Evolutionary conservation across 2,329 filamentous ascomycete genomes (phyloP).

Genomic region (Grosmannia huntii): DNA sequence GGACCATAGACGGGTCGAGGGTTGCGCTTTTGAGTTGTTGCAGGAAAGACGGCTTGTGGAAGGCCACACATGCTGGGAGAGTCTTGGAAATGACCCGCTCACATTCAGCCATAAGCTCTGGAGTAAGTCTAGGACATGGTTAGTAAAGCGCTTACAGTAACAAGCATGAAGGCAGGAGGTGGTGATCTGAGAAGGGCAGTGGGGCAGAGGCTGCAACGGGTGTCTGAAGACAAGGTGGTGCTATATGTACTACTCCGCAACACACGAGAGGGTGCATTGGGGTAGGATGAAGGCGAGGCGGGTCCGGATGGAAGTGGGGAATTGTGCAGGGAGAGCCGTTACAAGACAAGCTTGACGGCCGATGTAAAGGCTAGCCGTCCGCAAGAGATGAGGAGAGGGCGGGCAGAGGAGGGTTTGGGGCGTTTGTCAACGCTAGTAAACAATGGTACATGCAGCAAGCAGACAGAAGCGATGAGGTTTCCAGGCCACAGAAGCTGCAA

Average conservation of each 20-base stretch:
- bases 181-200: not conserved
- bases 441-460: not conserved
- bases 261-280: too few relatives aligned
- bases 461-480: not conserved
- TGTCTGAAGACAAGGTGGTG: too few relatives aligned
- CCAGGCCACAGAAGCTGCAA: not conserved
- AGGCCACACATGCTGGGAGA: constrained; percentile 47
- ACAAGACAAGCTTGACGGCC: not conserved
- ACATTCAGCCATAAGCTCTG: constrained; percentile 45
- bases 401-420: not conserved
- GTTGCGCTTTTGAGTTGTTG: constrained; percentile 45
- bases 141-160: not conserved
- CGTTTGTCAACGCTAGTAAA: not conserved
- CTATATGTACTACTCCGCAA: too few relatives aligned
- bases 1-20: constrained; percentile 43
- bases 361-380: not conserved
- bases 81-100: constrained; percentile 49
- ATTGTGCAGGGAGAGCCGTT: not conserved
- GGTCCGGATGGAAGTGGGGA: not conserved
- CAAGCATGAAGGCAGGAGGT: not conserved
- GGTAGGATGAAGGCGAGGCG: not conserved
- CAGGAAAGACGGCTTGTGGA: constrained; percentile 49
- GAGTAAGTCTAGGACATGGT: constrained; percentile 30
- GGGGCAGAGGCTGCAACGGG: not conserved
- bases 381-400: not conserved